Base-by-base conservation (phyloP, 2,329 filamentous ascomycete genomes). In the Exophiala lecanii-corni region DNA sequence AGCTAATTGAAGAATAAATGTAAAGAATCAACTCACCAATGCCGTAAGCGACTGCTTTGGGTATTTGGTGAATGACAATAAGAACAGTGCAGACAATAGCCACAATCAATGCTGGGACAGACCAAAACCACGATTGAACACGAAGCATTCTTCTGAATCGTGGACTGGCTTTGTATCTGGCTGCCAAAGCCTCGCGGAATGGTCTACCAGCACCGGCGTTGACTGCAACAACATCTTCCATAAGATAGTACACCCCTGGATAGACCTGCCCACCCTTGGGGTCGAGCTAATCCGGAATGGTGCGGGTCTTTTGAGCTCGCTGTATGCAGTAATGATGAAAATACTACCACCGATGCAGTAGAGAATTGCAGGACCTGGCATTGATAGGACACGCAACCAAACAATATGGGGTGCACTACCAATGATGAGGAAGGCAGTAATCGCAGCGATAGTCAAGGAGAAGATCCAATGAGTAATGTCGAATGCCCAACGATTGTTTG, bases 161-260 rank as follows among this genome's bases (percentile, higher is more conserved):
- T 41, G 68, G 68, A 43, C 75, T 79, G 3, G 70, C 71, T 9
- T 72, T 63, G 50, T 78, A 79, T 49, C 76, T 64, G 28, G 65
- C 69, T 37, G 70, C 63, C 15, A 79, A 56, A 0, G 70, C 70
- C 53, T 70, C 65, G 33, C 76, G 67, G 50, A 74, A 80, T 2
- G 64, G 69, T 43, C 72, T 68, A 1, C 75, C 76, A 7, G 77
- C 80, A 3, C 71, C 74, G 15, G 78, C 81, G 56, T 84, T 82
- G 30, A 85, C 81, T 3, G 78, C 79, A 10, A 82, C 73, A 17
- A 83, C 72, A 54, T 85, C 81, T 61, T 85, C 81, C 18, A 84
- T 75, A 20, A 84, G 70, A 37, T 81, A 81, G 53, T 82, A 81
- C 2, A 76, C 70, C 2, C 77, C 73, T 0, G 81, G 81, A 2